Evolutionary conservation across 805 yeast genomes (phyloP).

Genomic region (Yamadazyma sp.): DNA sequence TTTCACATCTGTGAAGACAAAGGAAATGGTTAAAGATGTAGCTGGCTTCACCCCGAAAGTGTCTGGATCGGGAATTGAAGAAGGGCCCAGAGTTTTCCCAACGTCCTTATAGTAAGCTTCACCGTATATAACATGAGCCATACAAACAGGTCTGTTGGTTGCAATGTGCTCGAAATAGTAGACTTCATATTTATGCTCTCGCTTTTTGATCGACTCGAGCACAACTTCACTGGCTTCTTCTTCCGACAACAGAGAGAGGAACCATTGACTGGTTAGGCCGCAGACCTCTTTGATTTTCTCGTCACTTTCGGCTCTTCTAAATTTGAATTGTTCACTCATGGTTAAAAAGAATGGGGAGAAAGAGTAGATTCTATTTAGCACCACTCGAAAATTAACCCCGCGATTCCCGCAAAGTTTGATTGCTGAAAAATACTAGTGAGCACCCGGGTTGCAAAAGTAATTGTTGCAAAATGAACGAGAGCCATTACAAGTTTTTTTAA

Average conservation of each 20-base stretch:
- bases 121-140: conserved; percentile 22
- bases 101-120: conserved; percentile 32
- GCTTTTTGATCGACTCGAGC: conserved; percentile 11
- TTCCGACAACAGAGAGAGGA: conserved; percentile 9
- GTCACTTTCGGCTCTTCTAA: conserved; percentile 16
- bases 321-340: conserved; percentile 19
- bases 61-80: conserved; percentile 30
- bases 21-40: conserved; percentile 26
- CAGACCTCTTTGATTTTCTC: conserved; percentile 14
- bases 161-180: conserved; percentile 27
- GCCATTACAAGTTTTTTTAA: too few species aligned
- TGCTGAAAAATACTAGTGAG: too few species aligned
- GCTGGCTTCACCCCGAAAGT: conserved; percentile 33
- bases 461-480: too few species aligned
- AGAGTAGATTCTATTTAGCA: not conserved
- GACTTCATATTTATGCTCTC: conserved; percentile 23
- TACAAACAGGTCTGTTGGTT: conserved; percentile 23
- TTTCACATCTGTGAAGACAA: conserved; percentile 27
- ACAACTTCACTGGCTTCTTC: conserved; percentile 25
- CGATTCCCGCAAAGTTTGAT: conserved; percentile 5
- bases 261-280: conserved; percentile 4
- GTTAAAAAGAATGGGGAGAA: not conserved
- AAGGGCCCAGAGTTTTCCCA: conserved; percentile 23
- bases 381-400: too few species aligned
- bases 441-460: too few species aligned